Conservation (phyloP, 768 basidiomycete genomes). For the Galerina marginata region DNA sequence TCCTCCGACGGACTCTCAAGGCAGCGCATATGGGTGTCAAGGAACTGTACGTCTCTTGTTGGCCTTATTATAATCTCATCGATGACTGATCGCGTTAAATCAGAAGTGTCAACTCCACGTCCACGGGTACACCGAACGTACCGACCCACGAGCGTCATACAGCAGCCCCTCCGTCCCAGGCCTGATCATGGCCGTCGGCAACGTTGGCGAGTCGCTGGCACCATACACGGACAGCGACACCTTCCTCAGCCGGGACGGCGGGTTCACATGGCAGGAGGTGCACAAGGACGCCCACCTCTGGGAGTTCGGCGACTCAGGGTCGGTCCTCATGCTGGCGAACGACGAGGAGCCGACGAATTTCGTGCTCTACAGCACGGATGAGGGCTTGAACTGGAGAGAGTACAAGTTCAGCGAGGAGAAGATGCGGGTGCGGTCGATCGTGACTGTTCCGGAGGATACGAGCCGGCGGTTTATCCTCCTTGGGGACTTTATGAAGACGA, state of each 20-base stretch:
- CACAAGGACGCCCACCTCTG: slow-evolving; percentile 98
- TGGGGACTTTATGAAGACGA: slow-evolving; percentile 58
- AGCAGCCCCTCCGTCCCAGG: slow-evolving; percentile 93
- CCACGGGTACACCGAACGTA: slow-evolving; percentile 95
- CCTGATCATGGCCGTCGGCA: slow-evolving; percentile 94
- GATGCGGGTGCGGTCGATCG: slow-evolving; percentile 75
- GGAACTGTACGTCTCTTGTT: slow-evolving; percentile 54
- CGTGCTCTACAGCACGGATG: slow-evolving; percentile 87
- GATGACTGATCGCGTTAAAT: not conserved
- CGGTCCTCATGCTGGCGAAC: slow-evolving; percentile 90
- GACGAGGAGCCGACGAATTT: slow-evolving; percentile 94
- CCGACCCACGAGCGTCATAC: slow-evolving; percentile 90
- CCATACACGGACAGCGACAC: slow-evolving; percentile 90
- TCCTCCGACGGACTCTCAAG: slow-evolving; percentile 77
- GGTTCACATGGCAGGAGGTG: slow-evolving; percentile 98
- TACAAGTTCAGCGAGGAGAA: slow-evolving; percentile 81
- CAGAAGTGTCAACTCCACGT: slow-evolving; percentile 88
- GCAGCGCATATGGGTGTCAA: slow-evolving; percentile 71
- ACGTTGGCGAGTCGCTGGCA: slow-evolving; percentile 84
- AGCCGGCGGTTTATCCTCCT: slow-evolving; percentile 90
- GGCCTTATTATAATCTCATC: not conserved
- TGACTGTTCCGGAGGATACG: slow-evolving; percentile 90
- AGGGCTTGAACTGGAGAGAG: slow-evolving; percentile 87
- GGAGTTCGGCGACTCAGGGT: slow-evolving; percentile 98
- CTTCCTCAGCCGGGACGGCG: slow-evolving; percentile 94